Evolutionary conservation across 192 early-diverging fungal genomes (phyloP).

Genomic region (Coemansia sp.): DNA sequence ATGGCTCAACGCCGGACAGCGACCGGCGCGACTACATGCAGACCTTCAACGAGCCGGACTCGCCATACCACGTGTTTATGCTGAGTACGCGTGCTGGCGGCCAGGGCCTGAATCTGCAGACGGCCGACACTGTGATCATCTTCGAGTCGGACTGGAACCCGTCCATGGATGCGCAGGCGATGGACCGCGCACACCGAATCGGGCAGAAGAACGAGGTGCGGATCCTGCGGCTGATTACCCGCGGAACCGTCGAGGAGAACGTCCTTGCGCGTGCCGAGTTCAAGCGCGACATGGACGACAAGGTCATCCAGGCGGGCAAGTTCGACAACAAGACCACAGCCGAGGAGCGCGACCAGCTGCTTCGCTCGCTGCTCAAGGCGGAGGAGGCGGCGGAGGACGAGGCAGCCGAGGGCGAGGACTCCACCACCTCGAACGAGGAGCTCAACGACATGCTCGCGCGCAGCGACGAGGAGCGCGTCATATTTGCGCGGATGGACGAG

Average conservation of each 20-base stretch:
- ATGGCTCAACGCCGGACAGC: slow-evolving; percentile 90
- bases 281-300: slow-evolving; percentile 96
- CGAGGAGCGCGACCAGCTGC: slow-evolving; percentile 87
- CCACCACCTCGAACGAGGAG: slow-evolving; percentile 80
- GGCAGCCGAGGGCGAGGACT: slow-evolving; percentile 60
- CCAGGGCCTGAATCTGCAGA: slow-evolving; percentile 92
- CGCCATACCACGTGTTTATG: slow-evolving; percentile 85
- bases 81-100: slow-evolving; percentile 96
- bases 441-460: slow-evolving; percentile 93
- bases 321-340: slow-evolving; percentile 96
- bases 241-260: slow-evolving; percentile 89
- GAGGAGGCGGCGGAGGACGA: slow-evolving; percentile 74
- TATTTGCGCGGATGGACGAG: slow-evolving; percentile 69
- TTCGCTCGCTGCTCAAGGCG: slow-evolving; percentile 78
- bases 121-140: slow-evolving; percentile 97
- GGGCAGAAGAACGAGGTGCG: slow-evolving; percentile 98
- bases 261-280: slow-evolving; percentile 92
- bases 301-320: slow-evolving; percentile 99
- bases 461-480: slow-evolving; percentile 68
- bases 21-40: slow-evolving; percentile 79
- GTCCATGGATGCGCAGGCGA: slow-evolving; percentile 97
- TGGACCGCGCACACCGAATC: slow-evolving; percentile 99
- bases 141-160: slow-evolving; percentile 99
- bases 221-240: slow-evolving; percentile 89
- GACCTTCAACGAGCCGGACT: slow-evolving; percentile 78